Evolutionary conservation across 1,139 yeast species (phyloP), one percentile per base, ranked within the genome.

Genomic region (Hanseniaspora uvarum): DNA sequence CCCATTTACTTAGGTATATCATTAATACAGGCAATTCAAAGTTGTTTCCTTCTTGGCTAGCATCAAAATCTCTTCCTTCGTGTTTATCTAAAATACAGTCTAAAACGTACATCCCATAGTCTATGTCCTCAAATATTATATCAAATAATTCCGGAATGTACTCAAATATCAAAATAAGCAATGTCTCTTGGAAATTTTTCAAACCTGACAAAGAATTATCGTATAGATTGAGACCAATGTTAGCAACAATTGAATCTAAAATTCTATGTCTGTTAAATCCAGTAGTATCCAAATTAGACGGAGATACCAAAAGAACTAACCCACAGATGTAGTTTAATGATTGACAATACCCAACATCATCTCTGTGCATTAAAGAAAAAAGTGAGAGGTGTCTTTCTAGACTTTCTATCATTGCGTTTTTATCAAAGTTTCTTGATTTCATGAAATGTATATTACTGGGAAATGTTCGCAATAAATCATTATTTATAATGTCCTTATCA

Each of bases 311-410:
- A 40, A 92, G 70, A 45, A 92, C 69, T 55, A 88, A 72, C 0
- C 96, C 98, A 1, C 95, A 95, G 51, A 92, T 74, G 65, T 92
- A 92, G 63, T 92, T 92, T 62, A 92, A 76, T 19, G 95, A 86
- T 67, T 92, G 98, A 67, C 98, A 92, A 69, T 92, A 92, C 1
- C 98, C 98, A 52, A 89, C 86, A 23, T 51, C 54, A 48, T 82
- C 81, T 0, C 97, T 96, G 62, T 83, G 87, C 63, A 85, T 85
- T 23, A 83, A 78, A 1, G 97, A 83, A 68, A 89, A 92, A 16
- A 95, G 86, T 23, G 80, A 78, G 50, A 92, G 72, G 0, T 92
- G 94, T 49, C 96, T 73, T 54, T 98, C 75, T 53, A 92, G 70
- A 0, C 94, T 77, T 55, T 77, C 74, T 49, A 92, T 78, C 73